Evolutionary conservation across 139 green algal genomes (phyloP).

Genomic region (Micromonas commoda): DNA sequence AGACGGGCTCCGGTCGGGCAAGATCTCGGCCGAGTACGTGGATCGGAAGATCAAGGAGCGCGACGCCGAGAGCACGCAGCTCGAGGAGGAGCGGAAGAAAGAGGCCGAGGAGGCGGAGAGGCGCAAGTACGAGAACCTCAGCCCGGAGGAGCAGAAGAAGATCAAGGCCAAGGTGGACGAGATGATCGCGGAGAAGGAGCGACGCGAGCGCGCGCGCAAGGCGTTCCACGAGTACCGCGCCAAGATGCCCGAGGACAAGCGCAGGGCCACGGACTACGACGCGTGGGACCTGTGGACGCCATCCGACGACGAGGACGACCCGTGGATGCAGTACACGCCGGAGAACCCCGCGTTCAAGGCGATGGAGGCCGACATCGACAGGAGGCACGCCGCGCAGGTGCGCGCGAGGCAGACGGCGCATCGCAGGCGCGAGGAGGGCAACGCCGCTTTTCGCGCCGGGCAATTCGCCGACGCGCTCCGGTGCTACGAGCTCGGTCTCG

Average conservation of each 20-base stretch:
- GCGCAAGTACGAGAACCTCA: slow-evolving; percentile 52
- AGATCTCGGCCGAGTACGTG: slow-evolving; percentile 57
- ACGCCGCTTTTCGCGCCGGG: slow-evolving; percentile 46
- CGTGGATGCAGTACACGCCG: slow-evolving; percentile 49
- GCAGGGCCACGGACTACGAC: slow-evolving; percentile 57
- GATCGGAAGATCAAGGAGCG: slow-evolving; percentile 41
- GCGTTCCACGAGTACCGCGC: slow-evolving; percentile 9
- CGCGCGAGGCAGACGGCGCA: slow-evolving; percentile 61
- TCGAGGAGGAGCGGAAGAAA: slow-evolving; percentile 28
- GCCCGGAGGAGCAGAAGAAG: slow-evolving; percentile 46
- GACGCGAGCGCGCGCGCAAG: neutral
- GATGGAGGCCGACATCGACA: slow-evolving; percentile 73
- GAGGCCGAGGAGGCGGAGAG: slow-evolving; percentile 33
- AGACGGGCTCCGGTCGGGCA: slow-evolving; percentile 53
- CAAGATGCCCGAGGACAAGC: neutral
- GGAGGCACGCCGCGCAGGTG: slow-evolving; percentile 64
- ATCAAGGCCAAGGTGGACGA: slow-evolving; percentile 46
- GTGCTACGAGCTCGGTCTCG: slow-evolving; percentile 60
- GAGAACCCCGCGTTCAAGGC: slow-evolving; percentile 52
- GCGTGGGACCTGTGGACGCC: slow-evolving; percentile 76
- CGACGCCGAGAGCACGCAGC: slow-evolving; percentile 25
- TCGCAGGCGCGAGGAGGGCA: slow-evolving; percentile 53
- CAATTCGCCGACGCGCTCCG: slow-evolving; percentile 1
- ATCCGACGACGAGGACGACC: slow-evolving; percentile 72
- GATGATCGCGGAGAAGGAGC: slow-evolving; percentile 39